Evolutionary conservation across 179 eudicot genomes (phyloP).

Genomic region (Carnegiea gigantea): DNA sequence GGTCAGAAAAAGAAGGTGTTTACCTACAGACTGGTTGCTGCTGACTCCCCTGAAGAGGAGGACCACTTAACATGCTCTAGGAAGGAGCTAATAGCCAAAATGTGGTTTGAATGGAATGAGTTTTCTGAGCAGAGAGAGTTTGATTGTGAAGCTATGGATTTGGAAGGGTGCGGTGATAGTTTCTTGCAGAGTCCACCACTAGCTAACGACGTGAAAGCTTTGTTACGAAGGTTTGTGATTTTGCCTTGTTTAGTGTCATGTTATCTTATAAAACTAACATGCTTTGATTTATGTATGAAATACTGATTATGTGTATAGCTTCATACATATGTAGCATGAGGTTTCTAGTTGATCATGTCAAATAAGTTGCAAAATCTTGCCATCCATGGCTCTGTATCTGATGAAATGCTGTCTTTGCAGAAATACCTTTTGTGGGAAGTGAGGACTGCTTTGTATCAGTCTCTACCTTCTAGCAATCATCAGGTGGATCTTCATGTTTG

Average conservation of each 20-base stretch:
- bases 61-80: conserved; percentile 52
- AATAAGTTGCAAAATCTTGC: neutral
- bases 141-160: conserved; percentile 47
- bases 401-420: conserved; percentile 11
- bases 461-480: neutral
- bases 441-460: neutral
- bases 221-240: conserved; percentile 56
- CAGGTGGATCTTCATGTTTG: neutral
- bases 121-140: conserved; percentile 36
- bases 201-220: conserved; percentile 48
- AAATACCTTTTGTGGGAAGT: conserved; percentile 5
- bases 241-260: neutral
- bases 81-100: conserved; percentile 57
- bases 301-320: neutral
- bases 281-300: neutral
- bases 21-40: conserved; percentile 56
- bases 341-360: neutral
- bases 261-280: neutral
- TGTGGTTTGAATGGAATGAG: conserved; percentile 71
- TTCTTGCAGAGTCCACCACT: conserved; percentile 56
- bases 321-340: neutral
- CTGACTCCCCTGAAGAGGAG: conserved; percentile 61
- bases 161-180: conserved; percentile 48
- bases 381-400: neutral
- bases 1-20: conserved; percentile 71